Conservation (phyloP, 202 grass and related monocot species). For the Cymbopogon flexuosus region DNA sequence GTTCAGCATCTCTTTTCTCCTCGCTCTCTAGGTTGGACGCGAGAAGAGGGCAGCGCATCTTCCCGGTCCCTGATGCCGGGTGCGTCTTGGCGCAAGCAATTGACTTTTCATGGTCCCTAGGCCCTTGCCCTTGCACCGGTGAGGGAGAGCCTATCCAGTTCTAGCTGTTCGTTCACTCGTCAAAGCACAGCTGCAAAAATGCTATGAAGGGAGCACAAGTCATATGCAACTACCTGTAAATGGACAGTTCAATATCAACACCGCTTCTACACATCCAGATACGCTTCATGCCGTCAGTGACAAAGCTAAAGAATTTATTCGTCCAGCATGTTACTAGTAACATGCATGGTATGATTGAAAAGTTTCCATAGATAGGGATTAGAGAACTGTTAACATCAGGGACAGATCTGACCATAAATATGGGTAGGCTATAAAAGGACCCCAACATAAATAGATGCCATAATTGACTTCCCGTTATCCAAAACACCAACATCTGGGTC, state of each 20-base stretch:
- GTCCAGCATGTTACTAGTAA: neutral
- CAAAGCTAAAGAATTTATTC: neutral
- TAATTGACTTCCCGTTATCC: neutral
- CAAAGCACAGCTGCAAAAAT: neutral
- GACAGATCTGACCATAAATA: neutral
- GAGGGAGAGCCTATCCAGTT: neutral
- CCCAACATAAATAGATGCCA: neutral
- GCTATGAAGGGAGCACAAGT: neutral
- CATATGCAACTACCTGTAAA: neutral
- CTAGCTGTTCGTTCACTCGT: neutral
- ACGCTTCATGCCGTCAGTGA: neutral
- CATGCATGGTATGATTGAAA: neutral
- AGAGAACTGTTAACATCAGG: neutral
- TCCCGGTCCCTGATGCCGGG: neutral
- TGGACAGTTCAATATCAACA: conserved; percentile 9
- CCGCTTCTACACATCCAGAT: conserved; percentile 18
- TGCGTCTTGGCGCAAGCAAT: conserved; percentile 18
- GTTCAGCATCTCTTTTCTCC: neutral
- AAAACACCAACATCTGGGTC: neutral
- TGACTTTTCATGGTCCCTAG: conserved; percentile 11
- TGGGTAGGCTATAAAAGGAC: neutral
- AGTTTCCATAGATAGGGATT: neutral
- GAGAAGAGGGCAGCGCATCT: neutral
- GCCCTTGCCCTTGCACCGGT: neutral
- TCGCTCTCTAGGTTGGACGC: neutral